Conservation (phyloP, 1,284 basidiomycete genomes). For the Phellopilus nigrolimitatus region DNA sequence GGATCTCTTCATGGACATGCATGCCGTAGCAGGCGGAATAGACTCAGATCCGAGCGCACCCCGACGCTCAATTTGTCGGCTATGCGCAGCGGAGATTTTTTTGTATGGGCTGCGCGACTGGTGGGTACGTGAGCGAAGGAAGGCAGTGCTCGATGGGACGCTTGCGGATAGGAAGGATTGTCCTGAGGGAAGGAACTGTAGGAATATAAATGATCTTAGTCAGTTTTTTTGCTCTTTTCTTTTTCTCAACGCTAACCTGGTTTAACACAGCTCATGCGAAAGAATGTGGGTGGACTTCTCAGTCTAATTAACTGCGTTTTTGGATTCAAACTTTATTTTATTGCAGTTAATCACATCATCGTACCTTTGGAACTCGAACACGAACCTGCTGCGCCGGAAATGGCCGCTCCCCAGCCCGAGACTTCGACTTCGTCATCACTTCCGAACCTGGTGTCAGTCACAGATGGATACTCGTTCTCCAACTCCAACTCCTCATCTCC, state of each 20-base stretch:
- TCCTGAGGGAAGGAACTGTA: slow-evolving; percentile 50
- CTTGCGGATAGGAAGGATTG: slow-evolving; percentile 59
- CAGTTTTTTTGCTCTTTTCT: slow-evolving; percentile 30
- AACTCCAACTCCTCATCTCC: neutral
- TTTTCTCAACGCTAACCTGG: slow-evolving; percentile 1
- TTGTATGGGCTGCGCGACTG: slow-evolving; percentile 70
- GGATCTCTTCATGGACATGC: slow-evolving; percentile 64
- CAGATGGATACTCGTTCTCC: neutral
- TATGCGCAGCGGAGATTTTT: slow-evolving; percentile 68
- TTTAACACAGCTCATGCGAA: slow-evolving; percentile 53
- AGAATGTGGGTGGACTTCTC: slow-evolving; percentile 50
- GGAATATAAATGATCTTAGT: slow-evolving; percentile 60
- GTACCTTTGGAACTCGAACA: neutral
- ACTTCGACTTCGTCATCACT: too few species aligned
- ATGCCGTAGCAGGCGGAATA: slow-evolving; percentile 43
- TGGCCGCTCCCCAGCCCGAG: too few species aligned
- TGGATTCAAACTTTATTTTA: neutral
- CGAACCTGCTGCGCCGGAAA: neutral
- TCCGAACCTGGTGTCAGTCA: too few species aligned
- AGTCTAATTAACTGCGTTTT: neutral
- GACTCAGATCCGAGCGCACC: slow-evolving; percentile 54
- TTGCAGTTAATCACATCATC: slow-evolving; percentile 19
- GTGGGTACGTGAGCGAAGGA: slow-evolving; percentile 73
- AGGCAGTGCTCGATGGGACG: slow-evolving; percentile 51
- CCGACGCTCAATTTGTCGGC: slow-evolving; percentile 55